Base-by-base conservation (phyloP, 352 stramenopile species). In the Phytophthora foliorum region DNA sequence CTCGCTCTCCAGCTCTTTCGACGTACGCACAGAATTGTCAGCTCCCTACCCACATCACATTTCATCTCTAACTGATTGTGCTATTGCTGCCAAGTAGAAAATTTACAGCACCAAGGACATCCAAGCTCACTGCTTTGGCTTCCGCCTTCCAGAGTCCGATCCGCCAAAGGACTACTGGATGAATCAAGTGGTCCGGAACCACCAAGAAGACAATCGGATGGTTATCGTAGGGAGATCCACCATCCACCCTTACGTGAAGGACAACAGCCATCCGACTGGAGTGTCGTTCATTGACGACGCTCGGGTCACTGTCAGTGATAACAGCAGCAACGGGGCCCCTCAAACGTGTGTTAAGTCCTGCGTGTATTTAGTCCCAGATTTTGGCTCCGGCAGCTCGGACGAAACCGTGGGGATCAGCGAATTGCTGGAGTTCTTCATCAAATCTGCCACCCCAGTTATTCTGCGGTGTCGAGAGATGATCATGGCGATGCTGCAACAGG, bases 341-440 rank as follows among this genome's bases (percentile, higher is more conserved):
- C 60, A 69, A 29, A 56, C 61, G 3, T 59, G 54, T 19, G 48
- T 75, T 29, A 71, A 60, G 19, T 61, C 21, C 11, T 75, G 67
- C n/a, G 61, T 66, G 11, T 75, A 75, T 44, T 67, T 75, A 48
- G 60, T 75, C 29, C 67, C 67, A 19, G 67, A 75, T 27, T 75
- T 75, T 34, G 61, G 60, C 1, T 44, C 45, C 8, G 49, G 32
- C 39, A 71, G 48, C 41, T 75, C 67, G 29, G 39, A 59, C 27
- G 53, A 69, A 16, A 50, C 46, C 14, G 61, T 75, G 8, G 67
- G 67, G 17, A 71, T 75, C 25, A 66, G 41, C 13, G 67, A 75
- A 14, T 38, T 75, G 53, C 57, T 69, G n/a, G 60, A 75, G 27
- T 71, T 67, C 41, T 75, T 70, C 42, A 54, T 67, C 25, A 71